Conservation (phyloP, 2,329 filamentous ascomycete genomes). For the Stemphylium beticola region DNA sequence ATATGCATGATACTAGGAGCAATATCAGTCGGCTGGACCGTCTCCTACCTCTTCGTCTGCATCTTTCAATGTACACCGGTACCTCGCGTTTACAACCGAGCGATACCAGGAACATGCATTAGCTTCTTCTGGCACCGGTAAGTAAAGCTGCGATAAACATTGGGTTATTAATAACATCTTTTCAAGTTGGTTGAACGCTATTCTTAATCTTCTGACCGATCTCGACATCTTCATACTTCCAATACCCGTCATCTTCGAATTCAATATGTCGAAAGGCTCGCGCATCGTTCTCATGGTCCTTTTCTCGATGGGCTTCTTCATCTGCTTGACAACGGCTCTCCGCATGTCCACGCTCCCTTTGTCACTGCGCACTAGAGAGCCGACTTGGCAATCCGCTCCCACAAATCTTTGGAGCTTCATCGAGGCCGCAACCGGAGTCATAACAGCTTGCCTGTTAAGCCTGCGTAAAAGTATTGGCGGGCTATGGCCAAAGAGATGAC, state of each 20-base stretch:
- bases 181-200: conserved; percentile 27
- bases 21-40: conserved; percentile 23
- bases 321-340: conserved; percentile 32
- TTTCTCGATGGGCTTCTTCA: conserved; percentile 37
- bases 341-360: conserved; percentile 34
- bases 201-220: conserved; percentile 28
- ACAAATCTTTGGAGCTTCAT: conserved; percentile 39
- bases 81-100: conserved; percentile 19
- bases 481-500: conserved; percentile 24
- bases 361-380: conserved; percentile 23
- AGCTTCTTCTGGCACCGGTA: conserved; percentile 31
- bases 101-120: conserved; percentile 27
- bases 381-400: conserved; percentile 32
- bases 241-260: conserved; percentile 25
- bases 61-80: conserved; percentile 34
- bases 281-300: conserved; percentile 28
- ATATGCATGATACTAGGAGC: conserved; percentile 23
- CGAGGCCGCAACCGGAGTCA: conserved; percentile 34
- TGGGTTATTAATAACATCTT: background rate
- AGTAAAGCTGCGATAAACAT: background rate
- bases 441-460: conserved; percentile 36
- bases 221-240: conserved; percentile 30
- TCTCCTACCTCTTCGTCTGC: conserved; percentile 24
- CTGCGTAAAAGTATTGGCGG: conserved; percentile 21
- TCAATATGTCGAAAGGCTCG: conserved; percentile 31